Evolutionary conservation across 305 asterid genomes (phyloP), one percentile per base, ranked within the genome.

Genomic region (Fraxinus nigra): DNA sequence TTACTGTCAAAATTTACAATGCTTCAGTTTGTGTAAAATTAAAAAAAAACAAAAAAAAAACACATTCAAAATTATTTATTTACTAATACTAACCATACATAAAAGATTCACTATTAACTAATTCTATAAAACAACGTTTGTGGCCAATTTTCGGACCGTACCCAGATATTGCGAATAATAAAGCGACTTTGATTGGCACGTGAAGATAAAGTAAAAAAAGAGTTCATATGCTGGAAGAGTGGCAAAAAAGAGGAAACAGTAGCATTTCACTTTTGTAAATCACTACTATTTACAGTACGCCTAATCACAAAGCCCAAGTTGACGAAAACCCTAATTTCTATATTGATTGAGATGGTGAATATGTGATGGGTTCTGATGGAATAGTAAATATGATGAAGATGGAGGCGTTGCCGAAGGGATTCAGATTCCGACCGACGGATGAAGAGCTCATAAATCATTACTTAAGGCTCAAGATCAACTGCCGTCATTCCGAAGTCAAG

Each of bases 341-440:
- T 10, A 10, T 67, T 30, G 75, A 67, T 67, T 13, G 38, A 28
- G 37, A 43, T 76, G 79, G 7, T 18, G 79, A 16, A 20, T 85
- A 73, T 26, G 16, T 77, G 11, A 35, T 51, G 79, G 79, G 77
- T 63, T 37, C 37, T 28, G 37, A n/a, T 67, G 75, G 3, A 13
- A 67, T 67, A 67, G 38, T 30, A 11, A 67, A 67, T 54, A 32
- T 46, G 81, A 76, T 90, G 85, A 87, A 81, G 82, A 77, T 92
- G 87, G 92, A 88, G 78, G 81, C 88, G 38, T 87, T 92, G 88
- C 94, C 97, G 7, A 88, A 91, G 88, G 98, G 98, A 0, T 92
- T 88, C 78, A 85, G 98, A 43, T 92, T 92, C 87, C 88, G 95
- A 72, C 98, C 97, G 33, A 92, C 94, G 38, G 97, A 94, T 72